Evolutionary conservation across 164 flowering plant species (phyloP).

Genomic region (Akebia trifoliata): DNA sequence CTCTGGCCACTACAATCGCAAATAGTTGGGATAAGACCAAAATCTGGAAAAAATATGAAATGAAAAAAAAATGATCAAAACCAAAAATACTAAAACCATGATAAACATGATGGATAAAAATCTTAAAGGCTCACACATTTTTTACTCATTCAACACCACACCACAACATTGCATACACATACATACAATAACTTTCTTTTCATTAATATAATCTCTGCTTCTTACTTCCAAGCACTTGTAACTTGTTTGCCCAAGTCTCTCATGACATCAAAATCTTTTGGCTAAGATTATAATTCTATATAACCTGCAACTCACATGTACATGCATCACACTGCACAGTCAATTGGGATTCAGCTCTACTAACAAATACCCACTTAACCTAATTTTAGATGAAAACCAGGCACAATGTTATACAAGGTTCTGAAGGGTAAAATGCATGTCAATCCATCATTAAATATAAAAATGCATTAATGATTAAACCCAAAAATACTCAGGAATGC

Average conservation of each 20-base stretch:
- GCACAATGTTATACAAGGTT: background rate
- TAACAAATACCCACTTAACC: background rate
- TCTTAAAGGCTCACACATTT: conserved; percentile 22
- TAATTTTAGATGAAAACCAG: background rate
- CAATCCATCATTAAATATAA: background rate
- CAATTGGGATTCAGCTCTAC: conserved; percentile 11
- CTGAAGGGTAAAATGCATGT: background rate
- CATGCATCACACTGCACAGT: conserved; percentile 18
- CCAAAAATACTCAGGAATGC: conserved; percentile 33
- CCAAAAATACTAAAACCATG: conserved; percentile 4
- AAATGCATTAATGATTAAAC: background rate
- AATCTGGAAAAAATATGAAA: no score
- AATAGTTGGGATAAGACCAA: no score
- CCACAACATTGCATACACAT: no score
- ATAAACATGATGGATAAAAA: conserved; percentile 31
- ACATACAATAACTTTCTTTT: background rate
- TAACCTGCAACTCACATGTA: conserved; percentile 18
- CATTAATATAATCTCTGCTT: conserved; percentile 1
- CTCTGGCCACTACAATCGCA: no score
- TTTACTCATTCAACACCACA: no score
- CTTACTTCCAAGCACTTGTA: conserved; percentile 6
- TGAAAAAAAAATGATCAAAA: no score
- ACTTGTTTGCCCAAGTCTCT: conserved; percentile 9
- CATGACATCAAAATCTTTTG: conserved; percentile 10
- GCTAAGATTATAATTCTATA: background rate